phyloP scores from a whole-genome alignment of 257 asterid species.

The Solanum pinnatisectum region DNA sequence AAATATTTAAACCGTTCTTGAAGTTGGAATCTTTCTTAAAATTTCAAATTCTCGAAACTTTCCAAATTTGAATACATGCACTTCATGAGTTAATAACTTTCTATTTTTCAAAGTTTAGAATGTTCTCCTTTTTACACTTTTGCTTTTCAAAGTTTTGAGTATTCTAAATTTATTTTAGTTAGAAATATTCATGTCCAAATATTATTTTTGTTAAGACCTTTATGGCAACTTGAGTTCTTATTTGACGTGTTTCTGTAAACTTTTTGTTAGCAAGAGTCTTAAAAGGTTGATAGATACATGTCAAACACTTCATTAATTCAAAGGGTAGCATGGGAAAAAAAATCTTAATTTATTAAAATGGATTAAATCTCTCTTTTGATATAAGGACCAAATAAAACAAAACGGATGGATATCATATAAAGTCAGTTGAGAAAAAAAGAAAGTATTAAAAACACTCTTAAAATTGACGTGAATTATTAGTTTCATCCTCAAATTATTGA shows the following conservation, averaged over 20 bases:
- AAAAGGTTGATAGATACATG: neutral
- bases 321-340: neutral
- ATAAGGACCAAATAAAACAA: neutral
- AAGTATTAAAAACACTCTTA: too few species aligned
- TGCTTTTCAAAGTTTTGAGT: neutral
- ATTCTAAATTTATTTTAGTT: neutral
- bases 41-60: neutral
- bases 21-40: neutral
- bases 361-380: neutral
- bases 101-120: neutral
- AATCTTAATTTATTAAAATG: too few species aligned
- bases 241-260: neutral
- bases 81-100: neutral
- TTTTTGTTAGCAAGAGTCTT: neutral
- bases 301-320: neutral
- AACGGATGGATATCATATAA: neutral
- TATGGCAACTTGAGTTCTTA: neutral
- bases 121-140: neutral
- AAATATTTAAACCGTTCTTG: neutral
- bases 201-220: neutral
- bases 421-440: neutral
- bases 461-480: neutral
- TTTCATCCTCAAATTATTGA: too few species aligned
- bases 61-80: neutral
- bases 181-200: neutral